phyloP scores from a whole-genome alignment of 768 basidiomycete species.

The Mycena polygramma region DNA sequence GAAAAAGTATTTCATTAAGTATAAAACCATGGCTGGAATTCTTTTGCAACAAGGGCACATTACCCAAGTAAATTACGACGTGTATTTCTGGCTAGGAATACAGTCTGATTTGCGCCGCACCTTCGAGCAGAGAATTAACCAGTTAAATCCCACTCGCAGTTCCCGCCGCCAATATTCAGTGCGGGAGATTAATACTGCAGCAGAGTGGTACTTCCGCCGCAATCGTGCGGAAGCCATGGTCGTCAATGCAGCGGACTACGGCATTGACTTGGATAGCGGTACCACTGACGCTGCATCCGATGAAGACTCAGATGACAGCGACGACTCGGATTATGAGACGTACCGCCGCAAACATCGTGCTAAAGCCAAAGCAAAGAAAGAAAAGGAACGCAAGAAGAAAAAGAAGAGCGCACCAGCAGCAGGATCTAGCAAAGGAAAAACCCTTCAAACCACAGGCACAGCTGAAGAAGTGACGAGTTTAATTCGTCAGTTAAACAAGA shows the following conservation, averaged over 20 bases:
- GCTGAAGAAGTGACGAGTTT: background rate
- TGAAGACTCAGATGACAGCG: conserved; percentile 1
- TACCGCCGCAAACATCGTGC: background rate
- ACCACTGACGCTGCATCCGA: background rate
- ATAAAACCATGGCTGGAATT: conserved; percentile 4
- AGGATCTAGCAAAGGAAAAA: background rate
- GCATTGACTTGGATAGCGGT: background rate
- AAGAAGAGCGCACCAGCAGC: background rate
- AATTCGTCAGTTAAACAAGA: conserved; percentile 3
- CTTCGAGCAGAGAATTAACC: background rate
- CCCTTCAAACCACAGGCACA: background rate
- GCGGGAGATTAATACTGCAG: background rate
- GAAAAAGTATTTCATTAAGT: conserved; percentile 3
- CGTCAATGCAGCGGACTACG: conserved; percentile 1
- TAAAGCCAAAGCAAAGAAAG: background rate
- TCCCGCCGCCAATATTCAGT: background rate
- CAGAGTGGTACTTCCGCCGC: conserved; percentile 15
- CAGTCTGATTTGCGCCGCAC: background rate
- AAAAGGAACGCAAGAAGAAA: background rate
- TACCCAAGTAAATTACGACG: background rate
- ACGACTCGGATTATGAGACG: conserved; percentile 1
- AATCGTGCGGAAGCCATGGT: background rate
- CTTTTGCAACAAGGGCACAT: background rate
- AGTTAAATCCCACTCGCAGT: background rate
- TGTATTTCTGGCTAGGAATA: conserved; percentile 14